Evolutionary conservation across 805 yeast species (phyloP), one percentile per base, ranked within the genome.

Genomic region (Naumovozyma castellii): DNA sequence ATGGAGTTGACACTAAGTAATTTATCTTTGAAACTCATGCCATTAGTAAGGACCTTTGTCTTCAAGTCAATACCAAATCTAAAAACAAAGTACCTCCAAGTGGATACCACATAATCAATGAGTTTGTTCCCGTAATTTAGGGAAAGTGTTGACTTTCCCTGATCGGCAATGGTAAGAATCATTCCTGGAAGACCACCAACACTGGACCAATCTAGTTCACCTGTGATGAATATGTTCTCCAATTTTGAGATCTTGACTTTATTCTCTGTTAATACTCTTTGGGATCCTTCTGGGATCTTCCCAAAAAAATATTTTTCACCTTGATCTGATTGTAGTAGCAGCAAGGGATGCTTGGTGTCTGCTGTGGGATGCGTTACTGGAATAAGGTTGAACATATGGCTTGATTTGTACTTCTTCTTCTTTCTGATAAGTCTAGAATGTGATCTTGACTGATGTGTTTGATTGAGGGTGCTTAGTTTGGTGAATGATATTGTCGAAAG

Each of bases 131-230:
- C 74, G 36, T 76, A 73, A 49, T 62, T 71, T 0, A 85, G 62
- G n/a, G 69, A 69, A 30, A 84, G 56, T 5, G 67, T 67, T 36
- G 72, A 71, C 45, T 72, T 68, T 2, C 86, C 87, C 49, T 85
- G 83, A 49, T 86, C 96, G 41, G 84, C 78, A 12, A 83, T 68
- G 0, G 97, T 85, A 37, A 90, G 64, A 36, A 90, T 74, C 51
- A 85, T 64, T 0, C 98, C 98, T 0, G 97, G 97, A 5, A 90
- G 60, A 0, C 98, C 98, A n/a, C 94, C 85, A 2, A 86, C 64
- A n/a, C 80, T 70, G 4, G 71, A 58, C 96, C 96, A 90, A 39
- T 72, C 61, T 9, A 84, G 45, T n/a, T 65, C 66, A 2, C 98
- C 98, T 0, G 95, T 78, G 3, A 92, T 53, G 51, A 84, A 88